phyloP scores from a whole-genome alignment of 306 rosid species.

The Neltuma alba region DNA sequence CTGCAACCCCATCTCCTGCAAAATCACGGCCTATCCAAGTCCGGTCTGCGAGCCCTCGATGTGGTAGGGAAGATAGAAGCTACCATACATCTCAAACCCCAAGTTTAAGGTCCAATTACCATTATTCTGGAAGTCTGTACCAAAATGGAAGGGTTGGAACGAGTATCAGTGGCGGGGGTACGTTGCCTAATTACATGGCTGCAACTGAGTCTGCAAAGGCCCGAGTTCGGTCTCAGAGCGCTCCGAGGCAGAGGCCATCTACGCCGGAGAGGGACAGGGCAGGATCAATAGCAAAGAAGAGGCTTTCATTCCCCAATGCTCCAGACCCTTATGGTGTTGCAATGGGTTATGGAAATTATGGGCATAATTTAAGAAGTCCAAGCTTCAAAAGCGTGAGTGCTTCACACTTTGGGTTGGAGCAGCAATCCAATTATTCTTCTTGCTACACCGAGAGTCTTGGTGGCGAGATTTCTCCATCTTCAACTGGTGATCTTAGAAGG shows the following conservation, averaged over 20 bases:
- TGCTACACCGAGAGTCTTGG: slow-evolving; percentile 89
- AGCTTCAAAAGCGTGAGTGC: slow-evolving; percentile 83
- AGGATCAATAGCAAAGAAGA: slow-evolving; percentile 73
- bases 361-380: slow-evolving; percentile 81
- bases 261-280: slow-evolving; percentile 88
- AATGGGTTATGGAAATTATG: slow-evolving; percentile 60
- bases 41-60: slow-evolving; percentile 83
- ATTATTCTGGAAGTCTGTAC: slow-evolving; percentile 55
- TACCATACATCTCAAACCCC: slow-evolving; percentile 79
- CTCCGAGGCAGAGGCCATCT: slow-evolving; percentile 86
- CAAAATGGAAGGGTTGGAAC: slow-evolving; percentile 58
- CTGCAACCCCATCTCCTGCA: slow-evolving; percentile 81
- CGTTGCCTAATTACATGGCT: slow-evolving; percentile 95
- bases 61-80: slow-evolving; percentile 68
- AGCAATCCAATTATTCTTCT: slow-evolving; percentile 90
- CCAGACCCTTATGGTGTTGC: slow-evolving; percentile 68
- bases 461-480: slow-evolving; percentile 90
- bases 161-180: slow-evolving; percentile 37
- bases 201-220: slow-evolving; percentile 98
- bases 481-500: slow-evolving; percentile 82
- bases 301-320: slow-evolving; percentile 82
- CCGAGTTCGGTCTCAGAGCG: slow-evolving; percentile 85
- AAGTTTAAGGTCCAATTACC: slow-evolving; percentile 81
- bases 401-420: slow-evolving; percentile 70
- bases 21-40: slow-evolving; percentile 73